phyloP scores from a whole-genome alignment of 257 asterid genomes.

The Hygrophila difformis region DNA sequence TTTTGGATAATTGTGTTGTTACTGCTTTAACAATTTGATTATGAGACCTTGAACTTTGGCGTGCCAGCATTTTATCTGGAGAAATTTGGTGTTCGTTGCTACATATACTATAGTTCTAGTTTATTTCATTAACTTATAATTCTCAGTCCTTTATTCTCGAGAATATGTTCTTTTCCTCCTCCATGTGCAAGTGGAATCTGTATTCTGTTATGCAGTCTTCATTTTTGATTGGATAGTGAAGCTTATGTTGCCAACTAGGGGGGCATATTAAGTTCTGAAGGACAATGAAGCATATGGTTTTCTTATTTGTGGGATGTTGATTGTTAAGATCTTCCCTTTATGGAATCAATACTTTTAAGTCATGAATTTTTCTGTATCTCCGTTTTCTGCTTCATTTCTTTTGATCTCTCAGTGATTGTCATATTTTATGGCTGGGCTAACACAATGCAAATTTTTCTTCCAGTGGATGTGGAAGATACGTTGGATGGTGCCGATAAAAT shows the following conservation, averaged over 20 bases:
- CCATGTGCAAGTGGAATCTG: too few species aligned
- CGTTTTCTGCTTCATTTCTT: not conserved
- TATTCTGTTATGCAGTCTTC: too few species aligned
- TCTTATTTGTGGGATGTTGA: slow-evolving; percentile 1
- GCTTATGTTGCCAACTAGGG: too few species aligned
- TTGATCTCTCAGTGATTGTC: not conserved
- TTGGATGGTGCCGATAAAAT: slow-evolving; percentile 28
- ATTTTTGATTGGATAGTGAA: too few species aligned
- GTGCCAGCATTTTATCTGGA: not conserved
- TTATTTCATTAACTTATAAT: too few species aligned
- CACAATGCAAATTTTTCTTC: slow-evolving; percentile 14
- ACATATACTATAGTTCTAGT: too few species aligned
- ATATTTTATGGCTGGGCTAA: slow-evolving; percentile 15
- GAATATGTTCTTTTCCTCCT: too few species aligned
- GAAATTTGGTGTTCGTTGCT: slow-evolving; percentile 6
- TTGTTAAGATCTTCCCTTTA: not conserved
- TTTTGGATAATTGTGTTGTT: not conserved
- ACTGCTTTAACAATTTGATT: not conserved
- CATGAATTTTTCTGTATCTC: not conserved
- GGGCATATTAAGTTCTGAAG: not conserved
- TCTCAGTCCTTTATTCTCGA: too few species aligned
- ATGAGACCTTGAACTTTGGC: not conserved
- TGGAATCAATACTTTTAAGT: not conserved
- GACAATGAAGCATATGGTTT: slow-evolving; percentile 1
- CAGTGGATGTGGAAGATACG: slow-evolving; percentile 39